A percentile compares a stretch with the other conserved stretches of the same genome.
Conservation (phyloP, 139 green algal genomes). For the Desmodesmus armatus region DNA sequence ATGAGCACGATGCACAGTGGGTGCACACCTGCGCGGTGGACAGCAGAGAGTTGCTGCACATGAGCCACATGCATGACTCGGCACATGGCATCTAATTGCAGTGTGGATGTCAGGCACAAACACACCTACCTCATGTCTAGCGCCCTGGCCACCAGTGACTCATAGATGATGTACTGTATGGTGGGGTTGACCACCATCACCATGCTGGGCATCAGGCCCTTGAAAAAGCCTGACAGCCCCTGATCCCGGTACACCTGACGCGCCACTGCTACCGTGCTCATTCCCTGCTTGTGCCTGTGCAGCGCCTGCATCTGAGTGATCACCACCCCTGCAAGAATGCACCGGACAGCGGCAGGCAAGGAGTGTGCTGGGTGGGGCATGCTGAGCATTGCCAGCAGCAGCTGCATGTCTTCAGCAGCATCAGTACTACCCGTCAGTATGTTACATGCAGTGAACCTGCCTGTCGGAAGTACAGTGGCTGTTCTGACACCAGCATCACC, state of each 20-base stretch:
- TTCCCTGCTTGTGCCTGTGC: slow-evolving; percentile 40
- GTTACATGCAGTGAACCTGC: too few relatives aligned
- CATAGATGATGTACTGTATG: slow-evolving; percentile 87
- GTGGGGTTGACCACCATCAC: slow-evolving; percentile 91
- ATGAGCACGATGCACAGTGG: too few relatives aligned
- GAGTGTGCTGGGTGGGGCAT: neutral
- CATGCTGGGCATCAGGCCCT: slow-evolving; percentile 82
- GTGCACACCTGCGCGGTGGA: too few relatives aligned
- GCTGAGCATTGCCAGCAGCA: too few relatives aligned
- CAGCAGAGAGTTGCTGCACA: too few relatives aligned
- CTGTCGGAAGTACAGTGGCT: too few relatives aligned
- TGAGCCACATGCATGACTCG: too few relatives aligned
- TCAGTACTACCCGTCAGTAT: too few relatives aligned
- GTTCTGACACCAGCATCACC: too few relatives aligned
- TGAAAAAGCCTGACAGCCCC: slow-evolving; percentile 84
- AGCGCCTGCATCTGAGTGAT: slow-evolving; percentile 80
- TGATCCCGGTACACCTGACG: slow-evolving; percentile 64
- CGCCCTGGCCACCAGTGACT: slow-evolving; percentile 63
- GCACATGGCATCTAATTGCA: too few relatives aligned
- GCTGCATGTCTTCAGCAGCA: too few relatives aligned
- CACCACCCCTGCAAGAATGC: slow-evolving; percentile 71
- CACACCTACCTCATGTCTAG: slow-evolving; percentile 22
- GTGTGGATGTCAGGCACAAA: too few relatives aligned
- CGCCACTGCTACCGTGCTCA: slow-evolving; percentile 40
- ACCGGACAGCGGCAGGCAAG: neutral